phyloP scores from a whole-genome alignment of 768 basidiomycete species.

The Suillus variegatus region DNA sequence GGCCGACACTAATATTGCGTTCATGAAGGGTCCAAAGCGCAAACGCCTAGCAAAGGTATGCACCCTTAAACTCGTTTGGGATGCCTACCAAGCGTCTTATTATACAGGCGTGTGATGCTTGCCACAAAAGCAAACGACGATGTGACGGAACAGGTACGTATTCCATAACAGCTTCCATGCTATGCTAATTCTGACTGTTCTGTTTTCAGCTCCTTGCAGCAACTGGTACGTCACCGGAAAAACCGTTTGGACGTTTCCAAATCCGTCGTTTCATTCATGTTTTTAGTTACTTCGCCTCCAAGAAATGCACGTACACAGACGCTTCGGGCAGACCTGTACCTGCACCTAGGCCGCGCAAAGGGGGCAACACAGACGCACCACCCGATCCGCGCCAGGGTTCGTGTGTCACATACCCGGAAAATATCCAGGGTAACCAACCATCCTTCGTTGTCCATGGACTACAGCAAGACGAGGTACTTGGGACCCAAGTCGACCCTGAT shows the following conservation, averaged over 20 bases:
- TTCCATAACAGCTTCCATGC: slow-evolving; percentile 10
- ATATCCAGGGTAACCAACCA: slow-evolving; percentile 13
- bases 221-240: slow-evolving; percentile 57
- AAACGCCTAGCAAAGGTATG: slow-evolving; percentile 54
- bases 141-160: slow-evolving; percentile 77
- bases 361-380: slow-evolving; percentile 36
- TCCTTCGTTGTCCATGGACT: slow-evolving; percentile 13
- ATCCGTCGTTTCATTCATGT: slow-evolving; percentile 10
- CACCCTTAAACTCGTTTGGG: slow-evolving; percentile 3
- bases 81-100: slow-evolving; percentile 2
- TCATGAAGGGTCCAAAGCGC: slow-evolving; percentile 54
- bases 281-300: slow-evolving; percentile 75
- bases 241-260: background rate
- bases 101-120: slow-evolving; percentile 72
- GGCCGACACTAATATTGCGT: slow-evolving; percentile 37
- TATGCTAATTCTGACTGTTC: slow-evolving; percentile 9
- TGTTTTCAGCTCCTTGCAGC: slow-evolving; percentile 66
- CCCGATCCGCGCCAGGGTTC: slow-evolving; percentile 26
- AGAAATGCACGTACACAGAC: slow-evolving; percentile 80
- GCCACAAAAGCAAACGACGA: slow-evolving; percentile 82
- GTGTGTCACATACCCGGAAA: slow-evolving; percentile 20
- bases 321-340: slow-evolving; percentile 78
- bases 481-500: slow-evolving; percentile 28
- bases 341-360: slow-evolving; percentile 57
- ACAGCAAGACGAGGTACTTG: slow-evolving; percentile 16